Evolutionary conservation across 2,329 filamentous ascomycete genomes (phyloP).

Genomic region (Uncinocarpus reesii): DNA sequence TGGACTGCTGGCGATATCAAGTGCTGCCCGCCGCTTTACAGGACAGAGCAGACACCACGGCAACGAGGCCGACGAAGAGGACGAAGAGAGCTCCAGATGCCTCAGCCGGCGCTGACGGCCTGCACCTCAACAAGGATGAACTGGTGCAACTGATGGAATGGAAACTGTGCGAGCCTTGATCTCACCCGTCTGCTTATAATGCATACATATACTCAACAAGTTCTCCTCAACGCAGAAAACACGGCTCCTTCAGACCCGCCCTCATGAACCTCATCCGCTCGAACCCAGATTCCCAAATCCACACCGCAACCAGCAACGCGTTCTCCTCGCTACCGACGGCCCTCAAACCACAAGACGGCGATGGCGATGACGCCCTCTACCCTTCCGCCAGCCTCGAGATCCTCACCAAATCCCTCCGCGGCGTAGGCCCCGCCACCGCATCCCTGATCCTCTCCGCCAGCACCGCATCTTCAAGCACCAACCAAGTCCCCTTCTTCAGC

Average conservation of each 20-base stretch:
- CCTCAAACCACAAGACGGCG: slow-evolving; percentile 9
- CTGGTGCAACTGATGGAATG: slow-evolving; percentile 34
- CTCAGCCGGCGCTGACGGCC: slow-evolving; percentile 6
- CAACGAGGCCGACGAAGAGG: slow-evolving; percentile 13
- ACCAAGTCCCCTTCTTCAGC: slow-evolving; percentile 33
- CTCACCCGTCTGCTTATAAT: slow-evolving; percentile 16
- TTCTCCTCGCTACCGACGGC: slow-evolving; percentile 17
- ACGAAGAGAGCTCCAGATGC: slow-evolving; percentile 15
- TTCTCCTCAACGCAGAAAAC: slow-evolving; percentile 26
- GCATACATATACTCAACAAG: neutral
- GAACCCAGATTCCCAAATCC: slow-evolving; percentile 24
- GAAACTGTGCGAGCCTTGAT: slow-evolving; percentile 31
- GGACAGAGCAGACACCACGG: neutral
- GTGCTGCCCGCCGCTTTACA: neutral
- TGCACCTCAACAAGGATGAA: slow-evolving; percentile 27
- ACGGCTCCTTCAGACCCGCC: slow-evolving; percentile 32
- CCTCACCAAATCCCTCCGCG: slow-evolving; percentile 30
- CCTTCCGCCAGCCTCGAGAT: slow-evolving; percentile 26
- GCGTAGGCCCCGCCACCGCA: slow-evolving; percentile 36
- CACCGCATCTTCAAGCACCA: slow-evolving; percentile 9
- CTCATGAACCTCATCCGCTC: slow-evolving; percentile 33
- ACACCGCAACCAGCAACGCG: slow-evolving; percentile 23
- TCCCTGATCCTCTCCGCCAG: slow-evolving; percentile 32
- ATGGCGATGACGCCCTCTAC: slow-evolving; percentile 17
- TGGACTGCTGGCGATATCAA: slow-evolving; percentile 34